A percentile compares a stretch with the other conserved stretches of the same genome.
These are phyloP conservation scores for Fusarium foetens DNA, from an alignment of 2,329 filamentous ascomycete genomes.

Conservation along the genomic window DNA sequence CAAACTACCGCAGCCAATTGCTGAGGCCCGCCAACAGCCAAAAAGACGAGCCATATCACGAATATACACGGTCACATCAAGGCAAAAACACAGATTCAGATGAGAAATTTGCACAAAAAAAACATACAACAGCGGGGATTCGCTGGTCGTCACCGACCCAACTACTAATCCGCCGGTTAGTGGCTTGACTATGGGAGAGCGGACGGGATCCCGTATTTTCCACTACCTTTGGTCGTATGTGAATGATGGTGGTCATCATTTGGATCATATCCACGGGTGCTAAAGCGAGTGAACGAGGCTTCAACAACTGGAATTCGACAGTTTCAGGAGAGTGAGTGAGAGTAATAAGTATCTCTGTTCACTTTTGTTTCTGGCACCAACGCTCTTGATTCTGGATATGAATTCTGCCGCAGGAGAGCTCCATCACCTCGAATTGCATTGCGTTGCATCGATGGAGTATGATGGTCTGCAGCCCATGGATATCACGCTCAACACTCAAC, in stretches of 20 bases:
- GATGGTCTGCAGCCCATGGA: not conserved
- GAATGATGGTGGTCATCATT: accelerated
- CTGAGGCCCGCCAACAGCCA: no score
- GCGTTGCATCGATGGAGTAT: not conserved
- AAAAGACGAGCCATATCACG: not conserved
- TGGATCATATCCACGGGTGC: accelerated
- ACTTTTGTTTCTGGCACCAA: not conserved
- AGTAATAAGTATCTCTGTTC: not conserved
- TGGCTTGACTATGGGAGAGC: slow-evolving; percentile 21
- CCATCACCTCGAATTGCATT: not conserved
- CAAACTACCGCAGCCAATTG: not conserved
- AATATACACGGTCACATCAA: not conserved
- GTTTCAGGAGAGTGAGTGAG: not conserved
- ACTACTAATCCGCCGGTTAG: slow-evolving; percentile 19
- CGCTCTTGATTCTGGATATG: not conserved
- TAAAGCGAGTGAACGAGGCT: not conserved
- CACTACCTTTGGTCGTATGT: slow-evolving; percentile 26
- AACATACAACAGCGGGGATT: slow-evolving; percentile 11
- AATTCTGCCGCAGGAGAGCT: not conserved
- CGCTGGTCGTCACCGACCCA: slow-evolving; percentile 20
- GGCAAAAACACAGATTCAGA: not conserved
- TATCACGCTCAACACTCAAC: not conserved
- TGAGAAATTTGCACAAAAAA: not conserved
- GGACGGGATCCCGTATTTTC: slow-evolving; percentile 25
- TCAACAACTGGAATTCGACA: not conserved